Evolutionary conservation across 306 rosid genomes (phyloP).

Genomic region (Adenanthera pavonina): DNA sequence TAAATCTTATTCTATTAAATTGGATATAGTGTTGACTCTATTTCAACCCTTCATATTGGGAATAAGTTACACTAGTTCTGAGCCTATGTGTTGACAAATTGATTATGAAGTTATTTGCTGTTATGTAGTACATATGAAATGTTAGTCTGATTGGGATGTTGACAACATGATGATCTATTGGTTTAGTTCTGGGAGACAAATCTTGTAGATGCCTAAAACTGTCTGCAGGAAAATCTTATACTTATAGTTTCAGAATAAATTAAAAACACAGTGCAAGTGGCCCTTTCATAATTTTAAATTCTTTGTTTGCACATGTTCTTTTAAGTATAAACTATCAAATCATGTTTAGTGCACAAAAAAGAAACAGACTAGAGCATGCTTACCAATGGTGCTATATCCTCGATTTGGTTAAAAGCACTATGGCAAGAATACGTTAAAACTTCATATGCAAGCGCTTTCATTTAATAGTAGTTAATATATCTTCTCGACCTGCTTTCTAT

Average conservation of each 20-base stretch:
- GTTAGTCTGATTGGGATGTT: background rate
- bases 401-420: background rate
- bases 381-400: background rate
- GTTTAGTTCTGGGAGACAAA: background rate
- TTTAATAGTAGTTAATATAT: background rate
- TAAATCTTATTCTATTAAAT: background rate
- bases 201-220: background rate
- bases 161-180: background rate
- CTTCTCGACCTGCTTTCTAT: conserved; percentile 6
- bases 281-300: background rate
- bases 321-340: background rate
- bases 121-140: background rate
- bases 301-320: background rate
- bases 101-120: background rate
- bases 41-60: background rate
- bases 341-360: background rate
- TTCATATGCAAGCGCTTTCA: background rate
- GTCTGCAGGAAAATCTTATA: background rate
- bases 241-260: background rate
- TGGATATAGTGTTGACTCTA: background rate
- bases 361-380: background rate
- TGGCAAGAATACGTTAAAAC: background rate
- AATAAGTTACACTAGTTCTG: conserved; percentile 3
- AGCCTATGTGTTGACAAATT: background rate
- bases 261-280: background rate